phyloP scores from a whole-genome alignment of 2,329 filamentous ascomycete species.

The Emericellopsis cladophorae region DNA sequence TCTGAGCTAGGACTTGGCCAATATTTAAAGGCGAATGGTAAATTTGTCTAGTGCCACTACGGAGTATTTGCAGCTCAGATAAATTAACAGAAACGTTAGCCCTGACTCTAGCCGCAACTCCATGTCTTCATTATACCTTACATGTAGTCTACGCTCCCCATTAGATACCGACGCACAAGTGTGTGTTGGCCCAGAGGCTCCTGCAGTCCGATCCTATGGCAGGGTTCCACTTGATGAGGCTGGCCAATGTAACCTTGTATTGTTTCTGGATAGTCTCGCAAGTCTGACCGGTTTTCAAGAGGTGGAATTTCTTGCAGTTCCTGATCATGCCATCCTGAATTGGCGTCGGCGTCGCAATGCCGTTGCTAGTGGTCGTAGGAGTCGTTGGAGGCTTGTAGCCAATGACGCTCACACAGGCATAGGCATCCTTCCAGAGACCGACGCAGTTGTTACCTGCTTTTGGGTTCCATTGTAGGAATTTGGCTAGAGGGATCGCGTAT shows the following conservation, averaged over 20 bases:
- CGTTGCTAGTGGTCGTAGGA: background rate
- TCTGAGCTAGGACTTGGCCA: no score
- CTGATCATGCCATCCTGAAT: background rate
- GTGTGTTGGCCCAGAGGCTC: background rate
- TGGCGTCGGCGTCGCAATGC: background rate
- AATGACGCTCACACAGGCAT: background rate
- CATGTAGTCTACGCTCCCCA: no score
- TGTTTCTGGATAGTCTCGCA: background rate
- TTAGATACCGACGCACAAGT: background rate
- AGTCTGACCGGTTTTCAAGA: background rate
- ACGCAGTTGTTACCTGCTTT: background rate
- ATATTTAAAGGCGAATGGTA: no score
- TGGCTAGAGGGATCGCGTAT: background rate
- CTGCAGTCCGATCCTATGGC: background rate
- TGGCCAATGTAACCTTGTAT: background rate
- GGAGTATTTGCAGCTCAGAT: no score
- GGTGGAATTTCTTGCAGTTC: background rate
- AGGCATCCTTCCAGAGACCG: background rate
- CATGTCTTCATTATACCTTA: no score
- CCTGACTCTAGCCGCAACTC: no score
- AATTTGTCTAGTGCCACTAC: no score
- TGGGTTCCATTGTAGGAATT: background rate
- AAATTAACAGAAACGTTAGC: no score
- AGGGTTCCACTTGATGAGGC: conserved; percentile 5
- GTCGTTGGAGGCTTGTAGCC: conserved; percentile 1